Base-by-base conservation (phyloP, 2,329 filamentous ascomycete species). In the Neopestalotiopsis sp. region DNA sequence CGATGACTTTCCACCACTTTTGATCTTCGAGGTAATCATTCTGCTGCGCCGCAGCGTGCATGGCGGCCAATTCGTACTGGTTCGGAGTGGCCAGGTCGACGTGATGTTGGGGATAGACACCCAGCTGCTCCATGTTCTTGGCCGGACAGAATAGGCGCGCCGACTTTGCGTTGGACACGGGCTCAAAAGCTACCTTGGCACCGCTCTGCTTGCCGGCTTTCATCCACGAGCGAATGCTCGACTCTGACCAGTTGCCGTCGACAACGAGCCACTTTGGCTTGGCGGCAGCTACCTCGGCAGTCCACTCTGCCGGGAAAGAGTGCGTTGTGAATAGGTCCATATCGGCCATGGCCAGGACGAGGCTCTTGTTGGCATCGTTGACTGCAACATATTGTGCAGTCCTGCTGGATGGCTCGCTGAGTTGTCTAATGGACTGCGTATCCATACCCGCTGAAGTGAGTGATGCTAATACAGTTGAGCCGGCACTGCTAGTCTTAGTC, bases 261-360 rank as follows among this genome's bases (percentile, higher is more conserved):
- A 97, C 86, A 5, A 97, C 90, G 34, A 96, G 84, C 89, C 93
- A 96, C 71, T 88, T 88, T n/a, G 91, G 93, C 73, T 83, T 85
- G 13, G 86, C 83, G 3, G 83, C 80, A 13, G 82, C 79, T 7
- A 94, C 81, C 34, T 88, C 83, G 1, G 89, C 85, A 64, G 86
- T 85, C 90, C 91, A 94, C 72, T 87, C 82, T 9, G 84, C 78
- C 0, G 85, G 79, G 70, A 88, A 86, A 0, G 84, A 83, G 70
- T 87, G 82, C 17, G 81, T 77, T n/a, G 90, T 87, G 62, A 97
- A 88, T 74, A 97, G 95, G 67, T 86, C 88, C 94, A 98, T 98
- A 77, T 98, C 96, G 4, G 95, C 95, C 94, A 98, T 97, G 61
- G 94, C 95, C 71, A 98, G 81, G n/a, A 95, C 87, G 2, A 99